Base-by-base conservation (phyloP, 2,329 filamentous ascomycete genomes). In the Periconia sp. region DNA sequence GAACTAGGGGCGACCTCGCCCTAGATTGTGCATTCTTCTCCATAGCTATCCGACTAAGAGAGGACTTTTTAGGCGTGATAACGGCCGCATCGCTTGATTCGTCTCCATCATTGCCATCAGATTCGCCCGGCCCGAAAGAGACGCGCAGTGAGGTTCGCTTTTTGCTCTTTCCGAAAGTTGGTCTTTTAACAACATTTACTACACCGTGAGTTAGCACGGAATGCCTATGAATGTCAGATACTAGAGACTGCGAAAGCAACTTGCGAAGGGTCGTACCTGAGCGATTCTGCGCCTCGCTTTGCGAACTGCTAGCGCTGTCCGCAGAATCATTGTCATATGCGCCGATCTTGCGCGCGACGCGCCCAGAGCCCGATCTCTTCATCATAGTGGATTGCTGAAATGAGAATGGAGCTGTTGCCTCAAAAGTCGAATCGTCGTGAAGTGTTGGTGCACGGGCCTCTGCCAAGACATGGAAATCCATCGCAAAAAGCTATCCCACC, bases 281-380 rank as follows among this genome's bases (percentile, higher is more conserved):
- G 47, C 21, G 44, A 37, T 57, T 60, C 46, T 57, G 56, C 41
- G 58, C 48, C 46, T 61, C 65, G 41, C 57, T 63, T 39, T 56
- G 54, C 24, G 66, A 65, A 39, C 51, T 59, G 31, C 60, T 59
- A 12, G 61, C 50, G 48, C 57, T 62, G 13, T 65, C 63, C 16
- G 46, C 48, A 13, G 57, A 61, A 44, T 85, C 85, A 3, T 85
- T 85, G 3, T 88, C 84, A 31, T 89, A 87, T 29, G 83, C 77
- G 33, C 84, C 86, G 56, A 96, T 88, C 61, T 91, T 87, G 54
- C 88, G 86, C 33, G 88, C 85, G 57, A 94, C 91, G 52, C 82
- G 77, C 40, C 79, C 76, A 29, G 74, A 75, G 52, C 82, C 80
- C 7, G 77, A 72, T 51, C 81, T 77, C 48, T 78, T 82, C 82